Conservation (phyloP, 495 filamentous ascomycete species). For the Penicillium malachiteum region DNA sequence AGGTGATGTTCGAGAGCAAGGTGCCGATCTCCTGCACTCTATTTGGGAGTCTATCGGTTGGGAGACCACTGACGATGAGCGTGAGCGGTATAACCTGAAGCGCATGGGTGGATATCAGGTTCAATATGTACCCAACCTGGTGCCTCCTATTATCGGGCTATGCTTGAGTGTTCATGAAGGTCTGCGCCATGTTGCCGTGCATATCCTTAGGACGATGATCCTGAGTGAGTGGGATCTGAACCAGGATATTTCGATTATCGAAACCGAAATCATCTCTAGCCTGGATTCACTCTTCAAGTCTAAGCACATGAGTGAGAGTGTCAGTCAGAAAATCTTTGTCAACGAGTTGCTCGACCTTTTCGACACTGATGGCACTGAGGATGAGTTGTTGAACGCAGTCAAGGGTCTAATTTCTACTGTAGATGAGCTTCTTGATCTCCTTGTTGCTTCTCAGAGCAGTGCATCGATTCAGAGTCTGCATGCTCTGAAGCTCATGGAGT, state of each 20-base stretch:
- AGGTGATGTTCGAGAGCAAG: constrained; percentile 90
- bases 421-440: constrained; percentile 85
- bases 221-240: constrained; percentile 98
- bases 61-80: constrained; percentile 81
- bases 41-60: constrained; percentile 98
- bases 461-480: constrained; percentile 80
- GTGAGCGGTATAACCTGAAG: constrained; percentile 68
- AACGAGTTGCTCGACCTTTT: constrained; percentile 81
- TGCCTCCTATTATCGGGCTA: constrained; percentile 87
- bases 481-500: constrained; percentile 90
- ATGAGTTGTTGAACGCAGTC: constrained; percentile 73
- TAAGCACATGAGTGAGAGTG: constrained; percentile 81
- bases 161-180: constrained; percentile 96
- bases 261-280: constrained; percentile 95
- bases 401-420: constrained; percentile 77
- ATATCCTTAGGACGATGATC: constrained; percentile 95
- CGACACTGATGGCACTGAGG: constrained; percentile 66
- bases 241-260: constrained; percentile 85
- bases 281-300: constrained; percentile 89
- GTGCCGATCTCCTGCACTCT: constrained; percentile 75
- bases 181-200: constrained; percentile 82
- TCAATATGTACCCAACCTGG: constrained; percentile 91
- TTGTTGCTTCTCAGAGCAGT: constrained; percentile 87
- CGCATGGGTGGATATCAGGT: constrained; percentile 97
- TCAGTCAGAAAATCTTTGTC: constrained; percentile 90